Conservation (phyloP, 306 rosid genomes). For the Fagus sylvatica region DNA sequence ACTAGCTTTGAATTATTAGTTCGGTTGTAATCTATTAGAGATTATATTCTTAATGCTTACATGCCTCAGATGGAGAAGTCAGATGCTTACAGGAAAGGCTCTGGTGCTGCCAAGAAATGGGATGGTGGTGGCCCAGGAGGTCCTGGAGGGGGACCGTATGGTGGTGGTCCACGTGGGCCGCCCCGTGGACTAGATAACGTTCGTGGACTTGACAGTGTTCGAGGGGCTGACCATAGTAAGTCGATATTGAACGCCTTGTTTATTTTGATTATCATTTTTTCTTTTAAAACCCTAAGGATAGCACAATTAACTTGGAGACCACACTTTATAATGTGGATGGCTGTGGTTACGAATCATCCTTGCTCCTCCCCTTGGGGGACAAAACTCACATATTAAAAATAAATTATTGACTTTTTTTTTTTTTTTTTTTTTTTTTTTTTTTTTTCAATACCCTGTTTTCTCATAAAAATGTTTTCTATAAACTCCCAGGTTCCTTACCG, state of each 20-base stretch:
- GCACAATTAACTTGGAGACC: too few relatives aligned
- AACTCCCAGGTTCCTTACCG: conserved; percentile 69
- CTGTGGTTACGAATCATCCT: too few relatives aligned
- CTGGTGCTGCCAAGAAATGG: conserved; percentile 77
- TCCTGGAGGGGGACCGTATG: conserved; percentile 77
- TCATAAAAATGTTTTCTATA: conserved; percentile 9
- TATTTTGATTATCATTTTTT: not conserved
- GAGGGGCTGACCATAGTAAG: conserved; percentile 98
- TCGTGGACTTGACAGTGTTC: conserved; percentile 79
- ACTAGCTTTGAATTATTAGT: not conserved
- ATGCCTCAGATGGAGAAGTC: conserved; percentile 77
- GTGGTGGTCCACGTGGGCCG: conserved; percentile 84
- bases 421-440: too few relatives aligned
- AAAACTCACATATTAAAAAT: too few relatives aligned
- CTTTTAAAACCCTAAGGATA: not conserved
- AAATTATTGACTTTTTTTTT: not conserved
- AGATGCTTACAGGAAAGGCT: conserved; percentile 81
- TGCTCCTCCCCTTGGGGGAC: too few relatives aligned
- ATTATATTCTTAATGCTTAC: conserved; percentile 13
- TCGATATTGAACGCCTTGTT: conserved; percentile 9
- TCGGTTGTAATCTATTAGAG: not conserved
- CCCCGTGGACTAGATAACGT: conserved; percentile 93
- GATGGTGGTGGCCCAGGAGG: conserved; percentile 91
- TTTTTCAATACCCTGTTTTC: not conserved
- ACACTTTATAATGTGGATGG: too few relatives aligned